Percentiles rank a stretch among this genome's conserved stretches.
Evolutionary conservation across 1,284 basidiomycete genomes (phyloP).

Genomic region (Flammula alnicola): DNA sequence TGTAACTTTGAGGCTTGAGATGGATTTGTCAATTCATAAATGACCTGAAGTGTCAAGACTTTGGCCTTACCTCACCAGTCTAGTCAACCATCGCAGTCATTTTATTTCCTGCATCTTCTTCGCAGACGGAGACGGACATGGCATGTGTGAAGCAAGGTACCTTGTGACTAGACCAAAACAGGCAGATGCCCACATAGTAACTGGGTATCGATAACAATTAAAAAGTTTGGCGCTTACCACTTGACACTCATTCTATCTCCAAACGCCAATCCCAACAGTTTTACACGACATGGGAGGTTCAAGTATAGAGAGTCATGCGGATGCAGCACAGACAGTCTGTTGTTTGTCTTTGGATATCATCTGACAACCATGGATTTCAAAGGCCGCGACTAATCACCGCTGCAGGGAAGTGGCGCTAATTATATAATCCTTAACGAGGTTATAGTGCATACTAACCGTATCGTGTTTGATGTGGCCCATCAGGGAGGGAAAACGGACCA

Average conservation of each 20-base stretch:
- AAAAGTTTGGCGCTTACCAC: background rate
- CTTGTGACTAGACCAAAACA: background rate
- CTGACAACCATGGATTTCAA: constrained; percentile 1
- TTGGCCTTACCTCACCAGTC: too few species aligned
- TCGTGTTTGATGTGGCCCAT: background rate
- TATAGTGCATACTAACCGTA: constrained; percentile 3
- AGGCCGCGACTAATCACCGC: constrained; percentile 7
- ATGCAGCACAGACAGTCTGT: background rate
- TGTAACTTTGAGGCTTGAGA: background rate
- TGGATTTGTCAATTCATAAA: constrained; percentile 1
- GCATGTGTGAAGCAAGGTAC: too few species aligned
- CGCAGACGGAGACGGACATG: too few species aligned
- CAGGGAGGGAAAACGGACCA: constrained; percentile 1
- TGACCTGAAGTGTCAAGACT: background rate
- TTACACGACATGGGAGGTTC: background rate
- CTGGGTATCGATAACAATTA: background rate
- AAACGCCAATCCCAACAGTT: background rate
- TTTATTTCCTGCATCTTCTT: too few species aligned
- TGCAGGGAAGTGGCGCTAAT: background rate
- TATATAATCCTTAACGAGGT: background rate
- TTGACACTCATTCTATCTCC: too few species aligned
- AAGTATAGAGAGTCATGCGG: background rate
- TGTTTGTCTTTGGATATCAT: background rate
- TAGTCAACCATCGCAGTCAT: too few species aligned
- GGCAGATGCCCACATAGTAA: too few species aligned